Conservation (phyloP, 1,139 yeast genomes). For the Blastobotrys capitulatus region DNA sequence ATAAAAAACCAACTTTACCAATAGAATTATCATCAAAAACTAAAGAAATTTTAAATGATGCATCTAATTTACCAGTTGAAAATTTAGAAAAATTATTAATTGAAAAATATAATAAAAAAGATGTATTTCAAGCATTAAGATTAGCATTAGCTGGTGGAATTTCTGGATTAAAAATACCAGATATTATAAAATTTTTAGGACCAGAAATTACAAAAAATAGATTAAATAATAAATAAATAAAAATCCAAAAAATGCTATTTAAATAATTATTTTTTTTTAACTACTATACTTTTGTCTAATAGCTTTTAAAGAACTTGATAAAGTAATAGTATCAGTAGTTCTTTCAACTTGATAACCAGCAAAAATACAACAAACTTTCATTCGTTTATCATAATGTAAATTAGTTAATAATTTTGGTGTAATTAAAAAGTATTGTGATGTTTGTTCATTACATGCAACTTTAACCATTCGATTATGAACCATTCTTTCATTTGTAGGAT, state of each 20-base stretch:
- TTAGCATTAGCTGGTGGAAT: slow-evolving; percentile 68
- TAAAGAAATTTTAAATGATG: background rate
- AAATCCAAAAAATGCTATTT: too few species aligned
- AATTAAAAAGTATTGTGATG: slow-evolving; percentile 78
- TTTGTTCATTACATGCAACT: slow-evolving; percentile 60
- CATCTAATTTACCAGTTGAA: background rate
- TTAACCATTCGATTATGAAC: slow-evolving; percentile 85
- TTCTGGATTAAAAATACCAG: slow-evolving; percentile 43
- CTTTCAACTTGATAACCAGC: slow-evolving; percentile 43
- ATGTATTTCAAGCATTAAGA: slow-evolving; percentile 57
- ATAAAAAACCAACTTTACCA: slow-evolving; percentile 14
- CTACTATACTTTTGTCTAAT: background rate
- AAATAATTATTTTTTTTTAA: too few species aligned
- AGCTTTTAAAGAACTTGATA: background rate
- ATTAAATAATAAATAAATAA: too few species aligned
- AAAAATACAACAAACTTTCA: slow-evolving; percentile 86
- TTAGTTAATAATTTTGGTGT: slow-evolving; percentile 88
- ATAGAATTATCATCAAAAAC: background rate
- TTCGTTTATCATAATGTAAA: slow-evolving; percentile 68
- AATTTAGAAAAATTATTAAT: background rate
- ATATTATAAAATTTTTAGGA: slow-evolving; percentile 9
- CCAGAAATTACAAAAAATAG: slow-evolving; percentile 1
- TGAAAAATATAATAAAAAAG: slow-evolving; percentile 20
- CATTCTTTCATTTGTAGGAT: slow-evolving; percentile 81
- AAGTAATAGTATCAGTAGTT: background rate